These are phyloP conservation scores for Naganishia sp. DNA, from an alignment of 1,284 basidiomycete genomes.

Conservation along the genomic window DNA sequence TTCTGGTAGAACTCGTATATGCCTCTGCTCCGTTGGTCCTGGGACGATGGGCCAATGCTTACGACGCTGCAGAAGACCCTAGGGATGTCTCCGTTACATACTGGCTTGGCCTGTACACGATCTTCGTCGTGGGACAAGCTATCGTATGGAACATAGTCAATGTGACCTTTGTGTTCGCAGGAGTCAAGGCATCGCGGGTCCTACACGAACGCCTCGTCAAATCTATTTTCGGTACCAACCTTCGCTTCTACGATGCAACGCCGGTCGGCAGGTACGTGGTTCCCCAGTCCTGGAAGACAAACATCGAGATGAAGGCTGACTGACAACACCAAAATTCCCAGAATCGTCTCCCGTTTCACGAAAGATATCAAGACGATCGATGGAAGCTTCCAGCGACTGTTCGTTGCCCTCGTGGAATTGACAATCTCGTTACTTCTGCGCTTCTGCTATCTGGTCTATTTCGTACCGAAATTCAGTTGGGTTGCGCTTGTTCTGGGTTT, in stretches of 20 bases:
- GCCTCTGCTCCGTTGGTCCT: conserved; percentile 62
- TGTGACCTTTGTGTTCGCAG: conserved; percentile 55
- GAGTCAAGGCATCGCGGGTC: conserved; percentile 60
- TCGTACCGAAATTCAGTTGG: conserved; percentile 57
- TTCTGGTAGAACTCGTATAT: conserved; percentile 45
- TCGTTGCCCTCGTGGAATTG: conserved; percentile 46
- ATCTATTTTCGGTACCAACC: conserved; percentile 62
- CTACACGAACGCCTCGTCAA: conserved; percentile 63
- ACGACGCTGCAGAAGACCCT: conserved; percentile 55
- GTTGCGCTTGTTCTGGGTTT: conserved; percentile 54
- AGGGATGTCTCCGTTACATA: conserved; percentile 47
- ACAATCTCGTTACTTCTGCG: conserved; percentile 54
- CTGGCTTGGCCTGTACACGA: conserved; percentile 59
- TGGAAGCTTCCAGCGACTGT: conserved; percentile 46
- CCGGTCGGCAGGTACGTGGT: conserved; percentile 62
- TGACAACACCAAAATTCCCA: background rate
- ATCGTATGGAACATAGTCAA: conserved; percentile 48
- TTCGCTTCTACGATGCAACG: conserved; percentile 63
- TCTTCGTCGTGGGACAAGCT: conserved; percentile 49
- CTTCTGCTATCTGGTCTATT: conserved; percentile 57
- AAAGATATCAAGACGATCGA: conserved; percentile 60
- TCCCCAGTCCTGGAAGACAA: conserved; percentile 55
- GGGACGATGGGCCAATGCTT: conserved; percentile 64
- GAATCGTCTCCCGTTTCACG: conserved; percentile 58
- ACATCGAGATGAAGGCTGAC: no score